Conservation (phyloP, 768 basidiomycete species). For the Leccinellum rugosiceps region DNA sequence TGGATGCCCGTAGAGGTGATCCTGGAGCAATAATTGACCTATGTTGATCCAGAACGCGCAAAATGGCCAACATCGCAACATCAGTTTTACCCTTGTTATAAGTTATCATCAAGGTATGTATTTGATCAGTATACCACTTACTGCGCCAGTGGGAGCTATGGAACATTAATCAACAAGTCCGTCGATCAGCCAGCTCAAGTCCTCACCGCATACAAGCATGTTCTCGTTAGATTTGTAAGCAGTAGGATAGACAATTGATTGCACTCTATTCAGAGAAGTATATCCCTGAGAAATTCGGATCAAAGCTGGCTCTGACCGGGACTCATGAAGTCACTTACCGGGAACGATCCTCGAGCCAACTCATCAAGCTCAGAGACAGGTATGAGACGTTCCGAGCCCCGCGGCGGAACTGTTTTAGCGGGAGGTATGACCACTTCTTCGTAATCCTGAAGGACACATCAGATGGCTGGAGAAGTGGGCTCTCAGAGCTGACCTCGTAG, state of each 20-base stretch:
- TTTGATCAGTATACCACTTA: slow-evolving; percentile 38
- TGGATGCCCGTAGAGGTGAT: slow-evolving; percentile 42
- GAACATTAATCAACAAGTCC: neutral
- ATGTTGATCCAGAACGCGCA: slow-evolving; percentile 83
- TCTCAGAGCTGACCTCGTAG: slow-evolving; percentile 51
- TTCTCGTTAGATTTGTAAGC: slow-evolving; percentile 97
- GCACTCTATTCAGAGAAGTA: slow-evolving; percentile 83
- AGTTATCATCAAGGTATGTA: slow-evolving; percentile 3
- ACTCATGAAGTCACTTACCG: slow-evolving; percentile 45
- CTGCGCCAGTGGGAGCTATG: slow-evolving; percentile 95
- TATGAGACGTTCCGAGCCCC: slow-evolving; percentile 66
- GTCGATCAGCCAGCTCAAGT: neutral
- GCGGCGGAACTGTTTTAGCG: slow-evolving; percentile 71
- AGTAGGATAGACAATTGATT: slow-evolving; percentile 90
- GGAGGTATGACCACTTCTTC: slow-evolving; percentile 93
- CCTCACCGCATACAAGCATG: slow-evolving; percentile 61
- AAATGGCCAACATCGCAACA: slow-evolving; percentile 90
- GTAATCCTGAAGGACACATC: slow-evolving; percentile 54
- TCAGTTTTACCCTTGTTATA: slow-evolving; percentile 91
- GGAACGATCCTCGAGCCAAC: slow-evolving; percentile 78
- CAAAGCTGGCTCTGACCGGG: neutral
- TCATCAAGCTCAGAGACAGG: slow-evolving; percentile 70
- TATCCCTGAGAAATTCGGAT: slow-evolving; percentile 60
- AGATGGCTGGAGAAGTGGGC: slow-evolving; percentile 1
- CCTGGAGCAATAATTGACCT: slow-evolving; percentile 31